Base-by-base conservation (phyloP, 805 yeast genomes). In the Priceomyces medius region DNA sequence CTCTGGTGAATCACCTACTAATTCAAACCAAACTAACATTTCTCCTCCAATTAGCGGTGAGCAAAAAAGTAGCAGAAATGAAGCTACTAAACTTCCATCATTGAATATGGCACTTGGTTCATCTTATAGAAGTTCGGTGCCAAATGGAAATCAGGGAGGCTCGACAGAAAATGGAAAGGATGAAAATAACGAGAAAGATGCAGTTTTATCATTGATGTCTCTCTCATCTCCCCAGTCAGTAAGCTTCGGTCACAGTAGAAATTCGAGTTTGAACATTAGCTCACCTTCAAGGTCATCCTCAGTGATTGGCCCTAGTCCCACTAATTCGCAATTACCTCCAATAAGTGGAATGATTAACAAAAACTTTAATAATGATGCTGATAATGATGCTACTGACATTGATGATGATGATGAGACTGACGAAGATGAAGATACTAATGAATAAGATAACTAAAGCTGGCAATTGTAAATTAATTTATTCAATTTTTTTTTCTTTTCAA, bases 141-240 rank as follows among this genome's bases (percentile, higher is more conserved):
- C 33, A 33, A 20, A 38, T n/a, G 28, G 13, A 23, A 31, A 28
- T 19, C 19, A 32, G 17, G 38, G 35, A n/a, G 35, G 34, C 20
- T 16, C 32, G 12, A 18, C 37, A 17, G 21, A 20, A 13, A 28
- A 32, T 19, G 26, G 36, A n/a, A 41, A 43, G 13, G 42, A 38
- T 14, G 45, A 50, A 18, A 56, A 59, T 46, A 56, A 61, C 36
- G 83, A 78, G 46, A 77, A 77, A 50, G 82, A 77, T 37, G 83
- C 83, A 5, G 73, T 78, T 8, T 61, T 72, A 53, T 76, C 81
- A 17, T 62, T 78, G 39, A 78, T 78, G 71, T 74, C 80, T 28
- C 61, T 78, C 31, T 69, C 82, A 6, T 74, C 81, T 1, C 82
- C 83, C 2, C 72, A 66, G 48, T 40, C 61, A 13, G 47, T 52